A percentile compares a stretch with the other conserved stretches of the same genome.
phyloP scores from a whole-genome alignment of 2,329 filamentous ascomycete species.

The Penicillium sp. region DNA sequence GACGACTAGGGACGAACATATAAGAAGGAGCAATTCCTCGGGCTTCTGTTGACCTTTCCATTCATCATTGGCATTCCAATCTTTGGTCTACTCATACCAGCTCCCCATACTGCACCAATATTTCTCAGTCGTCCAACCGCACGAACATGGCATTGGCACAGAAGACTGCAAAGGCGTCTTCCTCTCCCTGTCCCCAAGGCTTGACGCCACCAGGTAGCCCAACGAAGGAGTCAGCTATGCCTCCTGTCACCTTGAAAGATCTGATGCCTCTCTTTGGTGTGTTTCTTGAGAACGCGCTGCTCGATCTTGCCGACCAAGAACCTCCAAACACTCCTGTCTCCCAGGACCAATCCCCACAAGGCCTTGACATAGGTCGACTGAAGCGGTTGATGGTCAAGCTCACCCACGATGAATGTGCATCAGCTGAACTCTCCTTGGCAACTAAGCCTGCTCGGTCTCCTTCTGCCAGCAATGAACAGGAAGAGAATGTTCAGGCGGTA shows the following conservation, averaged over 20 bases:
- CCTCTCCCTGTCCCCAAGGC: neutral
- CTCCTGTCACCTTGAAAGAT: conserved; percentile 1
- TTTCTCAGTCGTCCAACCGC: no score
- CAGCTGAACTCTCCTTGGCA: neutral
- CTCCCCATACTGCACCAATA: no score
- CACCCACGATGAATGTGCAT: neutral
- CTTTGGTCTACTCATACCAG: no score
- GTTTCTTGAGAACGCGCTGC: conserved; percentile 5
- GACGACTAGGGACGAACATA: no score
- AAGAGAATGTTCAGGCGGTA: neutral
- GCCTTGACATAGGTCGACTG: conserved; percentile 7
- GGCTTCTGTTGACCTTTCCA: no score
- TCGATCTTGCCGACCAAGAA: conserved; percentile 6
- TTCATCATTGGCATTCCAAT: no score
- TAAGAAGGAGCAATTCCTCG: no score
- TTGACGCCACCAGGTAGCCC: conserved; percentile 6
- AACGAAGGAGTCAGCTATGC: neutral
- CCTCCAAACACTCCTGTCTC: conserved; percentile 13
- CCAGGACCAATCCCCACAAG: conserved; percentile 7
- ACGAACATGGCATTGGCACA: no score
- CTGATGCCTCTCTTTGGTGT: conserved; percentile 9
- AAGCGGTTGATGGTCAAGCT: conserved; percentile 6
- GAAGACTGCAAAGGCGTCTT: no score
- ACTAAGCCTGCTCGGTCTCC: conserved; percentile 3
- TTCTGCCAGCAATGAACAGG: neutral